Evolutionary conservation across 2,329 filamentous ascomycete genomes (phyloP).

Genomic region (Chrysosphaeria jannelii): DNA sequence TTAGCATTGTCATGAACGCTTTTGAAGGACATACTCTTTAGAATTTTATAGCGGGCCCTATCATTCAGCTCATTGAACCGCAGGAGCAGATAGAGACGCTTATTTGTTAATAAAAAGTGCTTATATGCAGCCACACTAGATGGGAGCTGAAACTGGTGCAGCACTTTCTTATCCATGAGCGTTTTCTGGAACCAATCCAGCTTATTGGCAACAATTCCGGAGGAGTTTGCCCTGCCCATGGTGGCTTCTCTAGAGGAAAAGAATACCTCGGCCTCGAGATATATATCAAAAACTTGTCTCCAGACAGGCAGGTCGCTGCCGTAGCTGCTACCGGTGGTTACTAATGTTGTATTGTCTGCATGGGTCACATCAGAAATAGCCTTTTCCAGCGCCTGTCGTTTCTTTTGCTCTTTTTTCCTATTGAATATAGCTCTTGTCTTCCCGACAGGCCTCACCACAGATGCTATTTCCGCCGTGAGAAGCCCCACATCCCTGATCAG

Average conservation of each 20-base stretch:
- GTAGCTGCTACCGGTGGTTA: constrained; percentile 1
- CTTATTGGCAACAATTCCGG: constrained; percentile 31
- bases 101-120: constrained; percentile 43
- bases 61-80: constrained; percentile 66
- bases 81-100: constrained; percentile 45
- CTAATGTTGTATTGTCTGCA: too few species aligned
- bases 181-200: constrained; percentile 44
- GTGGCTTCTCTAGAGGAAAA: constrained; percentile 49
- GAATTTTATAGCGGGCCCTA: constrained; percentile 48
- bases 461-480: constrained; percentile 32
- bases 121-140: constrained; percentile 33
- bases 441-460: too few species aligned
- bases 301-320: constrained; percentile 38
- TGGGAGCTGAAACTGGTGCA: constrained; percentile 30
- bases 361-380: constrained; percentile 32
- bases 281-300: constrained; percentile 58
- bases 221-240: constrained; percentile 30
- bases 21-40: constrained; percentile 32
- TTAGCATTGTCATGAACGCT: neutral
- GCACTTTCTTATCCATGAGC: constrained; percentile 26
- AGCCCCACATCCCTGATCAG: constrained; percentile 30
- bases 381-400: constrained; percentile 5
- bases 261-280: constrained; percentile 53
- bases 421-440: too few species aligned
- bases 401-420: too few species aligned